These are phyloP conservation scores for Calonectria fujianensis DNA, from an alignment of 2,329 filamentous ascomycete species.

Conservation along the genomic window DNA sequence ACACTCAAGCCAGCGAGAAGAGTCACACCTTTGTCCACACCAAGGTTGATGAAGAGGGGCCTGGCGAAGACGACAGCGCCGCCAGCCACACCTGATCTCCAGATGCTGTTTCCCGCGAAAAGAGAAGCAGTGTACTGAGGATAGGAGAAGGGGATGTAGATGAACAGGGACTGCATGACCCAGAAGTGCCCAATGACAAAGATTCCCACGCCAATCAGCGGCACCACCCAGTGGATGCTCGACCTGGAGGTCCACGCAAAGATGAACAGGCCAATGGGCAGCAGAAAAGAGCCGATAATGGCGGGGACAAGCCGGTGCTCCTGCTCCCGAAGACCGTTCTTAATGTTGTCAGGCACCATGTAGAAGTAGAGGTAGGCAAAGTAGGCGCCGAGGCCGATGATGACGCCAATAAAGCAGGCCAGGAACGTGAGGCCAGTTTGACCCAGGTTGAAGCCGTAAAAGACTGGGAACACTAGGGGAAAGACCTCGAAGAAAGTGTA, in stretches of 20 bases:
- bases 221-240: constrained; percentile 72
- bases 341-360: constrained; percentile 70
- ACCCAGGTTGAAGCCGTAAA: constrained; percentile 76
- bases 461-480: constrained; percentile 76
- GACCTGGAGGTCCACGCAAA: constrained; percentile 75
- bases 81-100: constrained; percentile 25
- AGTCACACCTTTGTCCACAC: constrained; percentile 23
- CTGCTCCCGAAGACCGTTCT: constrained; percentile 69
- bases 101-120: constrained; percentile 23
- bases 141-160: constrained; percentile 70
- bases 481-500: constrained; percentile 80
- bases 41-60: constrained; percentile 27
- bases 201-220: constrained; percentile 73
- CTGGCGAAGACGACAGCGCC: constrained; percentile 14
- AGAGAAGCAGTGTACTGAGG: constrained; percentile 23
- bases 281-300: constrained; percentile 70
- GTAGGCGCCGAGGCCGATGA: constrained; percentile 71
- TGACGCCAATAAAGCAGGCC: constrained; percentile 73
- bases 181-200: constrained; percentile 72
- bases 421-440: constrained; percentile 76
- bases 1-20: constrained; percentile 23
- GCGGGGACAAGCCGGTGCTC: constrained; percentile 75
- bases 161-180: constrained; percentile 76
- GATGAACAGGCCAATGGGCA: constrained; percentile 75
- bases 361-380: constrained; percentile 70